Evolutionary conservation across 2,329 filamentous ascomycete species (phyloP).

Genomic region (Harringtonia aguacate): DNA sequence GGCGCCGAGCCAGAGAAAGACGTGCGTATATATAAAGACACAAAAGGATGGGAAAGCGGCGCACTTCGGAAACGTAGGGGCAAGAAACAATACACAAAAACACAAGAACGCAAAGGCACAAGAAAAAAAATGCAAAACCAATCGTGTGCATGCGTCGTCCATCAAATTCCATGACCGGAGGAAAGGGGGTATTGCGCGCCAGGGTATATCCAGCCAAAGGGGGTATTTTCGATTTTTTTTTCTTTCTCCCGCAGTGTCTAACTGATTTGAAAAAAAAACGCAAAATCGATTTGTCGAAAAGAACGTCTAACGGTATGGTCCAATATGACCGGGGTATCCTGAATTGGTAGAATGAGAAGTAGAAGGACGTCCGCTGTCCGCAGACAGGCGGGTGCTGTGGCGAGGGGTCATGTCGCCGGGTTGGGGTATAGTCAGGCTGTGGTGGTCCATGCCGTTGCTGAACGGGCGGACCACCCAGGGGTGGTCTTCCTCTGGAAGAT

Average conservation of each 20-base stretch:
- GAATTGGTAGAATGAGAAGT: slow-evolving; percentile 93
- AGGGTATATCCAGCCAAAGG: slow-evolving; percentile 53
- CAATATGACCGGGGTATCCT: slow-evolving; percentile 90
- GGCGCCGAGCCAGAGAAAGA: background rate
- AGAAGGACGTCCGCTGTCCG: slow-evolving; percentile 83
- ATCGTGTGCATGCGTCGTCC: slow-evolving; percentile 7
- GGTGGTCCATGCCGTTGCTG: slow-evolving; percentile 52
- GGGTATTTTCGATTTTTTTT: slow-evolving; percentile 10
- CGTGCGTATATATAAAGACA: background rate
- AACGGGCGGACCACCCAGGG: slow-evolving; percentile 53
- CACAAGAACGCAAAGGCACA: background rate
- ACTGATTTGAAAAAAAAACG: slow-evolving; percentile 14
- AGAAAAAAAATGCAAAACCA: background rate
- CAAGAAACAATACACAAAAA: background rate
- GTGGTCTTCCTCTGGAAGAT: slow-evolving; percentile 79
- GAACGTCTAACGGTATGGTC: slow-evolving; percentile 74
- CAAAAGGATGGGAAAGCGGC: background rate
- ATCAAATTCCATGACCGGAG: slow-evolving; percentile 9
- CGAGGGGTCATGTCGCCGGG: slow-evolving; percentile 76
- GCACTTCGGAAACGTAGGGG: background rate
- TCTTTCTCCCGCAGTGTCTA: slow-evolving; percentile 8
- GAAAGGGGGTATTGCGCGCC: slow-evolving; percentile 39
- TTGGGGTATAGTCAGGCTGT: slow-evolving; percentile 55
- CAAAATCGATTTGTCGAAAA: slow-evolving; percentile 25
- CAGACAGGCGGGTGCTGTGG: slow-evolving; percentile 73